phyloP scores from a whole-genome alignment of 768 basidiomycete species.

The Clitopilus passeckerianus region DNA sequence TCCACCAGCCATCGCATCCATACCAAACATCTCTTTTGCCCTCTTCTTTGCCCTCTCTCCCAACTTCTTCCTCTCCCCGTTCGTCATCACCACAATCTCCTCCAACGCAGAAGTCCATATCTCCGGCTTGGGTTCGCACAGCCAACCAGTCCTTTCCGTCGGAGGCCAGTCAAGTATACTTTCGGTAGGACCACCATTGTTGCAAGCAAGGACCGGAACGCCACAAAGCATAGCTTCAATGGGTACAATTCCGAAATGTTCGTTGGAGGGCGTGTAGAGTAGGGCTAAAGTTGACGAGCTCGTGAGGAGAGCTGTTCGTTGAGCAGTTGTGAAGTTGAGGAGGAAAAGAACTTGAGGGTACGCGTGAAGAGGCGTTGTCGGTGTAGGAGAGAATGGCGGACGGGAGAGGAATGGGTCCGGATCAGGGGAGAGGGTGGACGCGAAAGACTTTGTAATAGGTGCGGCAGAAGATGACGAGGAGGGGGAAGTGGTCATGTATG shows the following conservation, averaged over 20 bases:
- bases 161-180: conserved; percentile 46
- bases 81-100: conserved; percentile 47
- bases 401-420: background rate
- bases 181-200: conserved; percentile 89
- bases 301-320: conserved; percentile 78
- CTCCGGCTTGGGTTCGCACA: conserved; percentile 54
- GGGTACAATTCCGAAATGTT: conserved; percentile 97
- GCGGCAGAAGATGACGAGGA: background rate
- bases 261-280: conserved; percentile 91
- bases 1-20: conserved; percentile 65
- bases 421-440: background rate
- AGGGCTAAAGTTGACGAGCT: conserved; percentile 64
- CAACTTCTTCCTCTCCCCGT: conserved; percentile 41
- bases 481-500: conserved; percentile 50
- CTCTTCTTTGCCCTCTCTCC: conserved; percentile 52
- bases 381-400: background rate
- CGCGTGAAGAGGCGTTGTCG: background rate
- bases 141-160: conserved; percentile 68
- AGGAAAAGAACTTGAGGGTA: conserved; percentile 75
- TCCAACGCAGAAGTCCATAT: conserved; percentile 68
- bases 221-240: conserved; percentile 94
- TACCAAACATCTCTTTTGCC: conserved; percentile 64
- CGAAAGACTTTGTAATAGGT: background rate
- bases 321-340: conserved; percentile 84
- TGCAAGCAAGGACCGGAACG: conserved; percentile 82